Conservation (phyloP, 306 rosid species). For the Cicer bijugum region DNA sequence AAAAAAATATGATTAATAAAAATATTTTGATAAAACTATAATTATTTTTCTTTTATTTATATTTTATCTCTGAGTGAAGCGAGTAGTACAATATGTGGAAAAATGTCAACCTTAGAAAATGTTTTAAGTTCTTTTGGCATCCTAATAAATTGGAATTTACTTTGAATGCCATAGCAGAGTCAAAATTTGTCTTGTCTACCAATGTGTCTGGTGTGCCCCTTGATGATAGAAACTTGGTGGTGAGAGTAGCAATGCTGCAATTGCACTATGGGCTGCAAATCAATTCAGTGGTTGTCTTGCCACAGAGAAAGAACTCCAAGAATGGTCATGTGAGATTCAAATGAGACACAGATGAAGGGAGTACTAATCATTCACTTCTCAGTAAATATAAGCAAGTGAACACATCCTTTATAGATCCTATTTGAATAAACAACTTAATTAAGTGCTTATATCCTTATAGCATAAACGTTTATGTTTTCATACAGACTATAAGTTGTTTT, state of each 20-base stretch:
- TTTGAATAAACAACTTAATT: too few relatives aligned
- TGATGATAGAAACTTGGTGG: too few relatives aligned
- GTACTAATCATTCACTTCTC: background rate
- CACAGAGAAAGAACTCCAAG: constrained; percentile 87
- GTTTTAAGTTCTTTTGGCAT: background rate
- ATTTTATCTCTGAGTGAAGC: too few relatives aligned
- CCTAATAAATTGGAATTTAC: background rate
- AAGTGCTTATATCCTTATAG: too few relatives aligned
- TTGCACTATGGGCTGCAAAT: constrained; percentile 98
- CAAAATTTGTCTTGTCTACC: constrained; percentile 43
- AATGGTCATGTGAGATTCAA: constrained; percentile 91
- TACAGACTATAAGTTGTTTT: too few relatives aligned
- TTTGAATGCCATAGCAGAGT: constrained; percentile 38
- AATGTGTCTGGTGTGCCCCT: too few relatives aligned
- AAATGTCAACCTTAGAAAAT: background rate
- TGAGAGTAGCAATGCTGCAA: constrained; percentile 98
- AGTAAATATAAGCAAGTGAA: background rate
- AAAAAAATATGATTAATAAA: too few relatives aligned
- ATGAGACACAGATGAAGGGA: too few relatives aligned
- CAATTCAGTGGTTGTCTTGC: constrained; percentile 81
- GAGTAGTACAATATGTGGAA: background rate
- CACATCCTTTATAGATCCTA: too few relatives aligned
- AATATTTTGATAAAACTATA: too few relatives aligned
- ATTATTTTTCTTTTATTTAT: too few relatives aligned
- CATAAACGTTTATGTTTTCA: too few relatives aligned